A percentile compares a stretch with the other conserved stretches of the same genome.
These are phyloP conservation scores for Lentinus tigrinus DNA, from an alignment of 768 basidiomycete species.

Conservation along the genomic window DNA sequence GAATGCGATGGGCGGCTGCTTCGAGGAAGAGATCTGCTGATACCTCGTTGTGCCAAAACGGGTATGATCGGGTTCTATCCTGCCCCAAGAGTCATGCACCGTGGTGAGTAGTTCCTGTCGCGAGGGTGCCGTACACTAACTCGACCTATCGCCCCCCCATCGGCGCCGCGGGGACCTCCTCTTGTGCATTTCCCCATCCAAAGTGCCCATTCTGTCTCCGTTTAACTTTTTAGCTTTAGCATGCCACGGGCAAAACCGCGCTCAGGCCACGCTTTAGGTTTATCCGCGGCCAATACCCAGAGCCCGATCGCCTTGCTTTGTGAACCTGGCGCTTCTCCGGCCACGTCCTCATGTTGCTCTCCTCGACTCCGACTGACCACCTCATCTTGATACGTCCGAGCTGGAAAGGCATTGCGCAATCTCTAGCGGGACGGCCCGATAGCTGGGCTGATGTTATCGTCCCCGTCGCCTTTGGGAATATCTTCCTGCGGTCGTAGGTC, in stretches of 20 bases:
- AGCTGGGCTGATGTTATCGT: slow-evolving; percentile 30
- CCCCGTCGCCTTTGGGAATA: slow-evolving; percentile 14
- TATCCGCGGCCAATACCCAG: slow-evolving; percentile 7
- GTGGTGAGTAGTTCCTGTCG: slow-evolving; percentile 4
- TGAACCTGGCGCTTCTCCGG: slow-evolving; percentile 7
- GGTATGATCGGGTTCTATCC: slow-evolving; percentile 14
- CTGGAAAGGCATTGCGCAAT: slow-evolving; percentile 23
- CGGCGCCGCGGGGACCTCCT: slow-evolving; percentile 4
- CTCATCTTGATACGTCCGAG: slow-evolving; percentile 30
- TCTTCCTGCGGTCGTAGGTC: slow-evolving; percentile 1
- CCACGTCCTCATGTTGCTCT: slow-evolving; percentile 24
- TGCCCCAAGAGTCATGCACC: background rate
- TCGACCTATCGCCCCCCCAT: slow-evolving; percentile 11
- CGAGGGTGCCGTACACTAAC: slow-evolving; percentile 12
- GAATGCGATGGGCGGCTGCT: slow-evolving; percentile 2
- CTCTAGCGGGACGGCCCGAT: slow-evolving; percentile 23
- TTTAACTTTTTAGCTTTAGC: slow-evolving; percentile 34
- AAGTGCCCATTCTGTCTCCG: slow-evolving; percentile 5
- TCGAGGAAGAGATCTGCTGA: slow-evolving; percentile 18
- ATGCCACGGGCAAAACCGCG: slow-evolving; percentile 23
- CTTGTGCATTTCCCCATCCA: slow-evolving; percentile 3
- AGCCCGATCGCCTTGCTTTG: slow-evolving; percentile 23
- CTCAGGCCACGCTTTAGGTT: slow-evolving; percentile 1
- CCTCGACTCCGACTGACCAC: slow-evolving; percentile 24
- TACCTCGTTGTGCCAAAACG: slow-evolving; percentile 1